Percentiles rank a stretch among this genome's conserved stretches.
phyloP scores from a whole-genome alignment of 306 rosid species.

The Heteromeles arbutifolia region DNA sequence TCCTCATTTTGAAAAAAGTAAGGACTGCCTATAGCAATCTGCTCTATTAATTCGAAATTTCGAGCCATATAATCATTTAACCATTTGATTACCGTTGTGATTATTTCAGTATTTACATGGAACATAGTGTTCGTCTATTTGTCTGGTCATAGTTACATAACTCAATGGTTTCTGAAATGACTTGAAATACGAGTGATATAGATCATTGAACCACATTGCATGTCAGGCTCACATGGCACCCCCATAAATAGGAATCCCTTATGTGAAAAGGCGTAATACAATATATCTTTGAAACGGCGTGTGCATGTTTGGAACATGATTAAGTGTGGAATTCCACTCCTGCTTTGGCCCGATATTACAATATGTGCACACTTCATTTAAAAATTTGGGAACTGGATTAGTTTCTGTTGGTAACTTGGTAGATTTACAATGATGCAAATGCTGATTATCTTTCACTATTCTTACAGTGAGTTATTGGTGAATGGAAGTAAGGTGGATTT shows the following conservation, averaged over 20 bases:
- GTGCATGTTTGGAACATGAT: no score
- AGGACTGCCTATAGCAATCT: background rate
- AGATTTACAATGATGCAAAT: background rate
- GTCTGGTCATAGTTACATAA: background rate
- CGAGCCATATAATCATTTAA: background rate
- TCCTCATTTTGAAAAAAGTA: background rate
- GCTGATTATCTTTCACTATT: background rate
- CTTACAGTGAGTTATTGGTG: slow-evolving; percentile 14
- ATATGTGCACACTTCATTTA: background rate
- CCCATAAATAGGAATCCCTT: background rate
- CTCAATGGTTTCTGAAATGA: background rate
- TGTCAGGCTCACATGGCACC: background rate
- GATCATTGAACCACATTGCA: background rate
- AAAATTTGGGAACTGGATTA: background rate
- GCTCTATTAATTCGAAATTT: background rate
- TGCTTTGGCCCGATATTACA: background rate
- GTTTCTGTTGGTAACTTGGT: background rate
- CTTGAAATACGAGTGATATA: background rate
- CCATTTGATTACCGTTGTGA: background rate
- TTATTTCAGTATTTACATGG: background rate
- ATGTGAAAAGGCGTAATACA: background rate
- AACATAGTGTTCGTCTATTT: background rate
- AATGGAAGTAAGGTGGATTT: slow-evolving; percentile 29
- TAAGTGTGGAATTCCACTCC: no score
- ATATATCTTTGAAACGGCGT: no score